Evolutionary conservation across 176 grass and related monocot species (phyloP), one percentile per base, ranked within the genome.

Genomic region (Themeda triandra): DNA sequence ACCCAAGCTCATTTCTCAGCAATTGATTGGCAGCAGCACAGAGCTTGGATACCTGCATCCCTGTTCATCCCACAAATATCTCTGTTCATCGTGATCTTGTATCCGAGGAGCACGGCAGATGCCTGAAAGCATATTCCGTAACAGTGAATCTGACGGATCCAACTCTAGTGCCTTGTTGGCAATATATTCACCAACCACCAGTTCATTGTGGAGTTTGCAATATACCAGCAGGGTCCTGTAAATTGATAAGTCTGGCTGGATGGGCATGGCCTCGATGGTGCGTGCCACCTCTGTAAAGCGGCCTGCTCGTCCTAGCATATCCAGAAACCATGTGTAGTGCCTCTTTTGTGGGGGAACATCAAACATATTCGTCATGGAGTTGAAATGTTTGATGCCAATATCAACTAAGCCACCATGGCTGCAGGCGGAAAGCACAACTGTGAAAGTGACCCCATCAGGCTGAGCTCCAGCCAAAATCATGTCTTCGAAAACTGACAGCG

Each of bases 401-500:
- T 94, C 92, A 62, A 91, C 74, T 6, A 94, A 75, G 27, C 77
- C 86, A 35, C 78, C 75, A 8, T 80, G 59, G 44, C 74, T 82
- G 85, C 95, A 97, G 45, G 88, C 84, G 6, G 78, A 80, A 84
- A 97, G 71, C 24, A 97, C 82, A 74, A 88, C 6, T 63, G 89
- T 88, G 77, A 91, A 92, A 42, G 95, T 97, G 75, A 92, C 69
- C 36, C 29, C 82, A 77, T 97, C 90, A 36, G 95, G 95, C 72
- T 85, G 70, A 83, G 49, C 78, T 68, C 82, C 87, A 63, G 48
- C 64, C 67, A 97, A 54, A n/a, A 75, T 75, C 95, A 97, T 94
- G 77, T 97, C 95, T 86, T 97, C 92, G 15, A 92, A 97, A n/a
- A 63, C 19, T 6, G 86, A 94, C 64, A 97, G 7, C 0, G 92